Percentiles rank a stretch among this genome's conserved stretches.
Conservation (phyloP, 2,329 filamentous ascomycete species). For the Fusarium ramigenum region DNA sequence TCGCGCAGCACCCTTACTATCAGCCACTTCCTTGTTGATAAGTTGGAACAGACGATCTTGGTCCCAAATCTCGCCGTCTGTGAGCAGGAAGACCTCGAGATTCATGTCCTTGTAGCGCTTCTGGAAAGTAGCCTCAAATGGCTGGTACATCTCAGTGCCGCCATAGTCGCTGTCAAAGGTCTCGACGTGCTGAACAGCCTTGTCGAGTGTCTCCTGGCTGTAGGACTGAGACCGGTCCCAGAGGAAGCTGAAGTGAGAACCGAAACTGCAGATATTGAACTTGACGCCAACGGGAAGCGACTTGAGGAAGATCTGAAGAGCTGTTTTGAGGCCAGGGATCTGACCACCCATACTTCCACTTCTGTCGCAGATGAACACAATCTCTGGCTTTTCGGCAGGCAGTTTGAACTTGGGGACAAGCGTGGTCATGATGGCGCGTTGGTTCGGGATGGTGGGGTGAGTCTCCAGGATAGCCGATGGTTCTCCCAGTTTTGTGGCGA, state of each 20-base stretch:
- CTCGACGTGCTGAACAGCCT: slow-evolving; percentile 55
- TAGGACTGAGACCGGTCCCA: slow-evolving; percentile 60
- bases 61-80: slow-evolving; percentile 65
- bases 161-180: slow-evolving; percentile 58
- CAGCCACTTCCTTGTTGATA: slow-evolving; percentile 52
- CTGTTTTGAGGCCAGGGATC: slow-evolving; percentile 63
- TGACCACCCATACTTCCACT: slow-evolving; percentile 71
- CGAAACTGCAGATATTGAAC: slow-evolving; percentile 79
- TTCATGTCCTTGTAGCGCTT: slow-evolving; percentile 56
- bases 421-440: slow-evolving; percentile 75
- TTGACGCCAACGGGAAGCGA: slow-evolving; percentile 70
- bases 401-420: slow-evolving; percentile 76
- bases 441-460: slow-evolving; percentile 68
- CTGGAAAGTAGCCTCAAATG: slow-evolving; percentile 56
- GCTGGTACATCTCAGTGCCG: slow-evolving; percentile 62
- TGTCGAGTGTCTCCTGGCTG: slow-evolving; percentile 52
- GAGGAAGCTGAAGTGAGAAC: slow-evolving; percentile 56
- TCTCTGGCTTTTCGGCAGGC: slow-evolving; percentile 63
- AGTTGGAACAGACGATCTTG: slow-evolving; percentile 56
- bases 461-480: slow-evolving; percentile 73
- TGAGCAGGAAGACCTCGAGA: slow-evolving; percentile 64
- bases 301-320: slow-evolving; percentile 71
- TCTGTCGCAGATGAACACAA: slow-evolving; percentile 78
- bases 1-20: slow-evolving; percentile 56
- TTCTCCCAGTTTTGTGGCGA: slow-evolving; percentile 66